Base-by-base conservation (phyloP, 129 eudicot genomes). In the Calendula officinalis region DNA sequence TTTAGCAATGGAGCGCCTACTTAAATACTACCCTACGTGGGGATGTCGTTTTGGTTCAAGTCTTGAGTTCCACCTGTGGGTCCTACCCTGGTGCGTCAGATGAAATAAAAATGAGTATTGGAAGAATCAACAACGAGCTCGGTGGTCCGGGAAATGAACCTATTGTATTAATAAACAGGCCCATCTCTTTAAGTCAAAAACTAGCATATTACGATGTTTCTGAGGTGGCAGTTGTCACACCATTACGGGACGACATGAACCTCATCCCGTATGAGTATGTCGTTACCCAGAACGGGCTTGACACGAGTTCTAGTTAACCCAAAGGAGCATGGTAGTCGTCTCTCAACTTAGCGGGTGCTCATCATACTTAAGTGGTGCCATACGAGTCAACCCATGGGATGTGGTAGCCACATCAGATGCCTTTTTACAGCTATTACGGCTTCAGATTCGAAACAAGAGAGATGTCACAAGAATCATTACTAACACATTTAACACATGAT, bases 321-420 rank as follows among this genome's bases (percentile, higher is more conserved):
- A 60, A 77, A 46, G 52, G 46, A 77, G 86, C 71, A 81, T 73
- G 86, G 38, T 81, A 0, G 86, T 81, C 42, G 82, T 81, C 7
- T 81, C 82, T 0, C 82, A 81, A 56, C 73, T 81, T 38, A 74
- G 69, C 13, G 86, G 86, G 13, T 81, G 86, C 32, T 81, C 86
- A 0, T 80, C 77, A 16, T 77, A 80, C 17, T 71, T 81, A 40
- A 77, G 77, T 42, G 80, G 82, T 11, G 82, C 86, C 15, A 69
- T 77, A 17, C 72, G 86, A 47, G 80, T 77, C 56, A 81, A 81
- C 69, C 86, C 86, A 4, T 81, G 82, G 86, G 66, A 81, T 30
- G 66, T 60, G 27, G 67, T 52, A 27, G 62, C 70, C 8, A 74
- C 76, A 11, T 80, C 86, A 1, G 82, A 64, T 62, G 86, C 82